These are phyloP conservation scores for Myriosclerotinia curreyana DNA, from an alignment of 2,329 filamentous ascomycete species.

Conservation along the genomic window DNA sequence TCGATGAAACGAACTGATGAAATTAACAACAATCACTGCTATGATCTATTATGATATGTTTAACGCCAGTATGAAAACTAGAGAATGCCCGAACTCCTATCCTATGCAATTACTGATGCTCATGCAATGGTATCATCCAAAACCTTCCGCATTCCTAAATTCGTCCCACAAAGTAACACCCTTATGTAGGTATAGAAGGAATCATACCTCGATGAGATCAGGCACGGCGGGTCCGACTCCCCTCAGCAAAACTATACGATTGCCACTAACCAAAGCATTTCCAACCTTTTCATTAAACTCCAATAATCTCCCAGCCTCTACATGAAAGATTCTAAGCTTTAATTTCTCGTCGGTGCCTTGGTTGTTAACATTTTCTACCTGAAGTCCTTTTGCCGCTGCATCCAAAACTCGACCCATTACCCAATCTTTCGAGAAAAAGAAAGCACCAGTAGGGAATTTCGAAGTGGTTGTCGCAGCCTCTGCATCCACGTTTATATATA, in stretches of 20 bases:
- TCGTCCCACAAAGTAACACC: not conserved
- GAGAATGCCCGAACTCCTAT: slow-evolving; percentile 14
- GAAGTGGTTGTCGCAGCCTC: slow-evolving; percentile 80
- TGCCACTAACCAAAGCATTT: slow-evolving; percentile 68
- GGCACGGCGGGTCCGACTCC: slow-evolving; percentile 76
- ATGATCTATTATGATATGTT: not conserved
- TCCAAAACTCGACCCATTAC: slow-evolving; percentile 83
- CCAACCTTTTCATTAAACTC: slow-evolving; percentile 88
- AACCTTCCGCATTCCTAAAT: slow-evolving; percentile 5
- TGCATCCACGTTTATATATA: slow-evolving; percentile 89
- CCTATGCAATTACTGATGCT: slow-evolving; percentile 7
- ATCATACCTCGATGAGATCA: slow-evolving; percentile 59
- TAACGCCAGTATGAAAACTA: not conserved
- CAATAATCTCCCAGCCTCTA: slow-evolving; percentile 81
- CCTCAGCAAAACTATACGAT: slow-evolving; percentile 83
- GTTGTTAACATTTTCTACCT: slow-evolving; percentile 83
- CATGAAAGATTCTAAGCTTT: slow-evolving; percentile 83
- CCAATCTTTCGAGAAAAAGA: slow-evolving; percentile 82
- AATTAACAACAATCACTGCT: not conserved
- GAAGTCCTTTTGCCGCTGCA: slow-evolving; percentile 70
- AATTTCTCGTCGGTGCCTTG: slow-evolving; percentile 71
- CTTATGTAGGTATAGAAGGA: slow-evolving; percentile 7
- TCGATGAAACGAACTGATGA: not conserved
- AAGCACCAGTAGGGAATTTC: slow-evolving; percentile 77
- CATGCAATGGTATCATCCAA: slow-evolving; percentile 20